Evolutionary conservation across 78 protist genomes (phyloP).

Genomic region (Corallochytrium limacisporum): DNA sequence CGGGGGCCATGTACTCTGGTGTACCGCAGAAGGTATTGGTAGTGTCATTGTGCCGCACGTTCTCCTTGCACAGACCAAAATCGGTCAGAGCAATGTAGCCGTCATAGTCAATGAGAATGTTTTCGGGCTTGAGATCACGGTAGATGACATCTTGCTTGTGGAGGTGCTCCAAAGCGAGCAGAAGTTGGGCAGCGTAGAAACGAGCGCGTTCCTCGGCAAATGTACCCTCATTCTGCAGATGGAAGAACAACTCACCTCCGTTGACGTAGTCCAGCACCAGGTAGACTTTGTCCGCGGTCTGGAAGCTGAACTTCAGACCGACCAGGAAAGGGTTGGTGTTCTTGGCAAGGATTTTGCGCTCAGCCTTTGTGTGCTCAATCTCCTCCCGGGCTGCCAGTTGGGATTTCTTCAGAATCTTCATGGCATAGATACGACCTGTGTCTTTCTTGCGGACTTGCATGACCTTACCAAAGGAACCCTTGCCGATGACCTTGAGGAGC

Average conservation of each 20-base stretch:
- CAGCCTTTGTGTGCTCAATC: constrained; percentile 76
- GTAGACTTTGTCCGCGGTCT: constrained; percentile 73
- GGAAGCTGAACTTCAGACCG: constrained; percentile 71
- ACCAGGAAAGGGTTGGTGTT: constrained; percentile 76
- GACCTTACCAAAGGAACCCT: constrained; percentile 68
- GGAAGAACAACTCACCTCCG: constrained; percentile 84
- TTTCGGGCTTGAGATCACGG: constrained; percentile 70
- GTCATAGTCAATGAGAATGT: constrained; percentile 46
- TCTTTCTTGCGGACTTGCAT: constrained; percentile 60
- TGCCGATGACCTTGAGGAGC: constrained; percentile 59
- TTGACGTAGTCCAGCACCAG: constrained; percentile 78
- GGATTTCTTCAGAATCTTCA: constrained; percentile 23
- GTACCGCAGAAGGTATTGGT: constrained; percentile 94
- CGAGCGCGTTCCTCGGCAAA: constrained; percentile 50
- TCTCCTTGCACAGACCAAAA: constrained; percentile 72
- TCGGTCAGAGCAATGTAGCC: constrained; percentile 84
- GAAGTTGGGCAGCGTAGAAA: constrained; percentile 70
- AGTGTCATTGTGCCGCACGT: constrained; percentile 13
- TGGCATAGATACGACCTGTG: constrained; percentile 50
- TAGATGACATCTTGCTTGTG: constrained; percentile 66
- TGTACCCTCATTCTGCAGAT: constrained; percentile 53
- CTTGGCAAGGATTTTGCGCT: constrained; percentile 48
- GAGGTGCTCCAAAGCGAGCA: constrained; percentile 59
- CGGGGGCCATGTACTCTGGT: constrained; percentile 85
- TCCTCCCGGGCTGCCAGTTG: constrained; percentile 19